Percentiles rank a stretch among this genome's conserved stretches.
phyloP scores from a whole-genome alignment of 345 rosid species.

The Salix brachista region DNA sequence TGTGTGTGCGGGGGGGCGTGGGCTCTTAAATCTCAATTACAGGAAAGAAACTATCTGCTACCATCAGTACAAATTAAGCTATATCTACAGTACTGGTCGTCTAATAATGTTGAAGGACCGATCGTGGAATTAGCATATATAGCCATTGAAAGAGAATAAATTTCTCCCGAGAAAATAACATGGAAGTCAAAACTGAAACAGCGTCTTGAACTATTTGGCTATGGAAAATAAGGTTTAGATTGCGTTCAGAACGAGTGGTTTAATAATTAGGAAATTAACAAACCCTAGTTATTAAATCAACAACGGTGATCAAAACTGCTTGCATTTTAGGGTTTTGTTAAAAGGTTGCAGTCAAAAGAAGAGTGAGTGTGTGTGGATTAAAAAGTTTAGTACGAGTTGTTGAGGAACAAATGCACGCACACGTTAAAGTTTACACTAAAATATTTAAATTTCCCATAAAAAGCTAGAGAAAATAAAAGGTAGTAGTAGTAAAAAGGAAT shows the following conservation, averaged over 20 bases:
- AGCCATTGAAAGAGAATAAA: not conserved
- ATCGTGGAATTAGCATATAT: not conserved
- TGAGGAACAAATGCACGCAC: constrained; percentile 33
- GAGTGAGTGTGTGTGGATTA: constrained; percentile 9
- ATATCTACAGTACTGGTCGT: not conserved
- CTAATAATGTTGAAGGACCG: not conserved
- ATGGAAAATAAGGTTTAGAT: constrained; percentile 11
- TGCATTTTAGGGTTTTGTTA: not conserved
- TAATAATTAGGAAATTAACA: constrained; percentile 10
- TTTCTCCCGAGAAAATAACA: not conserved
- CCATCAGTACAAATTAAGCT: not conserved
- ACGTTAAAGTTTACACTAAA: constrained; percentile 28
- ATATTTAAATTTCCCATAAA: constrained; percentile 11
- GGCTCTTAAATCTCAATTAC: too few relatives aligned
- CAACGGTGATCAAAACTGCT: not conserved
- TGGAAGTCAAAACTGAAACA: constrained; percentile 1
- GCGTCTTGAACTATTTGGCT: not conserved
- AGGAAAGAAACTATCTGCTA: too few relatives aligned
- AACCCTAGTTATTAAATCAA: not conserved
- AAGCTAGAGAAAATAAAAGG: constrained; percentile 8
- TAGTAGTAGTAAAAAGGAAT: constrained; percentile 18
- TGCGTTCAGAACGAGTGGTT: constrained; percentile 6
- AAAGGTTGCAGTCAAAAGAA: not conserved
- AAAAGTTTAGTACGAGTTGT: constrained; percentile 40
- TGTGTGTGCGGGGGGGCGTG: too few relatives aligned